Conservation (phyloP, 2,329 filamentous ascomycete genomes). For the Magnaporthiopsis rhizophila region DNA sequence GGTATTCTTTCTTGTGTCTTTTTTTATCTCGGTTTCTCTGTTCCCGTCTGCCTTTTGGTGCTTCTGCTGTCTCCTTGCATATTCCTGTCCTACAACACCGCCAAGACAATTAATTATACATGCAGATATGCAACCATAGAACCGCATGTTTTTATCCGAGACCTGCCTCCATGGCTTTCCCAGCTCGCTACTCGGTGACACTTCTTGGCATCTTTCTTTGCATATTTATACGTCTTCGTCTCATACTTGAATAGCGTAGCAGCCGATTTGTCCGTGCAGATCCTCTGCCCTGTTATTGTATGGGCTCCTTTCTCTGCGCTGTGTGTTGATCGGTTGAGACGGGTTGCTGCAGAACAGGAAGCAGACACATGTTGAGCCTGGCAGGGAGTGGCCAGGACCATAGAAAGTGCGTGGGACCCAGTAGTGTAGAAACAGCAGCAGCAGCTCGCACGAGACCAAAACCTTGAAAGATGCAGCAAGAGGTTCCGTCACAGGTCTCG, state of each 20-base stretch:
- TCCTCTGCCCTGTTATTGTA: neutral
- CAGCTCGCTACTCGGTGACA: neutral
- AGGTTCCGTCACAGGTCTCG: neutral
- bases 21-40: too few relatives aligned
- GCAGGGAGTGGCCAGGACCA: too few relatives aligned
- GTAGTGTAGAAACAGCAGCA: neutral
- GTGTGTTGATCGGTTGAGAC: neutral
- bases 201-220: neutral
- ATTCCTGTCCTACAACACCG: too few relatives aligned
- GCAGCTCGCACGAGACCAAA: neutral
- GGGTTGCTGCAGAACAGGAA: too few relatives aligned
- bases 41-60: too few relatives aligned
- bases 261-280: neutral
- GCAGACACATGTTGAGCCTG: too few relatives aligned
- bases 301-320: neutral
- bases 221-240: neutral
- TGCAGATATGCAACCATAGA: too few relatives aligned
- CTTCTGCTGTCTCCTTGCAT: too few relatives aligned
- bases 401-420: too few relatives aligned
- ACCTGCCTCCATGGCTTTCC: neutral
- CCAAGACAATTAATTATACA: too few relatives aligned
- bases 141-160: too few relatives aligned
- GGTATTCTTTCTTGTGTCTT: too few relatives aligned
- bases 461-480: neutral
- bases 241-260: neutral